A percentile compares a stretch with the other conserved stretches of the same genome.
Evolutionary conservation across 176 grass and related monocot genomes (phyloP).

Genomic region (Triticum dicoccoides): DNA sequence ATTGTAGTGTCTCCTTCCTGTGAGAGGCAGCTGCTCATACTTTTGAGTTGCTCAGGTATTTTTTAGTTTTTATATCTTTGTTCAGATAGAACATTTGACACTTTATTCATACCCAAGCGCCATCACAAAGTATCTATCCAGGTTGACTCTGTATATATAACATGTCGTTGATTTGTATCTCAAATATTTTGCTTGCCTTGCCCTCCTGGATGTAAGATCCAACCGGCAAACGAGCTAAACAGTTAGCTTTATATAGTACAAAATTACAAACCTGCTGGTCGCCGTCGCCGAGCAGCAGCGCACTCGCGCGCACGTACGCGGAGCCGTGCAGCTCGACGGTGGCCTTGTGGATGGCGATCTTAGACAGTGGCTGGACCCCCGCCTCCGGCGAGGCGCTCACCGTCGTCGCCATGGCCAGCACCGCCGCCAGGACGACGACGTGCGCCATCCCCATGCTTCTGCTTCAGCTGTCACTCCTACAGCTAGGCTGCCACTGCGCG

Average conservation of each 20-base stretch:
- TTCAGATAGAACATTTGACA: too few species aligned
- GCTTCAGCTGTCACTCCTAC: neutral
- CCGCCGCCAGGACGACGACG: neutral
- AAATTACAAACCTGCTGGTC: slow-evolving; percentile 49
- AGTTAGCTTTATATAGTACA: neutral
- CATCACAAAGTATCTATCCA: too few species aligned
- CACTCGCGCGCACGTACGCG: slow-evolving; percentile 50
- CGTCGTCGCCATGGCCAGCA: neutral
- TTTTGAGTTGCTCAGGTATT: too few species aligned
- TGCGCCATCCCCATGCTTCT: neutral
- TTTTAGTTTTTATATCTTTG: too few species aligned
- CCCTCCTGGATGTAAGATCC: neutral
- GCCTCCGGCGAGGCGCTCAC: neutral
- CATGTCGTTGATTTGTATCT: too few species aligned
- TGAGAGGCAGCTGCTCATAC: too few species aligned
- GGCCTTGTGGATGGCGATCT: slow-evolving; percentile 61
- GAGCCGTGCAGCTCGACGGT: slow-evolving; percentile 34
- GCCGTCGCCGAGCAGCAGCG: slow-evolving; percentile 42
- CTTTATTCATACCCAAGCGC: too few species aligned
- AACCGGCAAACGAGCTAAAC: neutral
- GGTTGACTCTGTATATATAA: too few species aligned
- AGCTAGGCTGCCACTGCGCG: neutral
- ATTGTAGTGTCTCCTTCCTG: too few species aligned
- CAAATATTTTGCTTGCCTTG: neutral
- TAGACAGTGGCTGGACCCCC: slow-evolving; percentile 69